Percentiles rank a stretch among this genome's conserved stretches.
These are phyloP conservation scores for Aspergillus hiratsukae DNA, from an alignment of 2,329 filamentous ascomycete species.

Conservation along the genomic window DNA sequence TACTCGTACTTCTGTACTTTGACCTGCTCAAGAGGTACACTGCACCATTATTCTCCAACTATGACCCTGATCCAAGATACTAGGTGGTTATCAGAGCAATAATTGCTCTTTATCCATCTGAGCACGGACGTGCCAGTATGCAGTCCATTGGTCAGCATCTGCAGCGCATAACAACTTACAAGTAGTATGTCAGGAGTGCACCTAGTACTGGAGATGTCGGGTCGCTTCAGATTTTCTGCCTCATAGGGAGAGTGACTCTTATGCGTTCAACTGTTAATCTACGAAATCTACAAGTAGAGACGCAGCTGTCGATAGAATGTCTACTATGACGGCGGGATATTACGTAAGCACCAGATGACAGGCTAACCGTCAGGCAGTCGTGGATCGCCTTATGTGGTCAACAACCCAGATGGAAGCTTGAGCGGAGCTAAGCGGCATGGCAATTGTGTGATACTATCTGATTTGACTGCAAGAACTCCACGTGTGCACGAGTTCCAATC, in stretches of 20 bases:
- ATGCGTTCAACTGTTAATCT: neutral
- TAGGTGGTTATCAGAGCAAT: no score
- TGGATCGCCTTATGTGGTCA: neutral
- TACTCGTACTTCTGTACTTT: no score
- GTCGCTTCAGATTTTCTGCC: neutral
- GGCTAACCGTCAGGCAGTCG: slow-evolving; percentile 9
- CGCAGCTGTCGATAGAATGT: neutral
- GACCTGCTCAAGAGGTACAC: neutral
- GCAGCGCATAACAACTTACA: neutral
- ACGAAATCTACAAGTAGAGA: neutral
- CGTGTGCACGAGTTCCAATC: slow-evolving; percentile 10
- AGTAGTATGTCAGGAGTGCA: neutral
- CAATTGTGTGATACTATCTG: neutral
- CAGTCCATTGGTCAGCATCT: neutral
- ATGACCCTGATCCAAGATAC: neutral
- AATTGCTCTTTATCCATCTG: neutral
- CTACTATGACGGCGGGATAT: neutral
- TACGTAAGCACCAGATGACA: slow-evolving; percentile 13
- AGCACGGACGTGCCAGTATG: neutral
- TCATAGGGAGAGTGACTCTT: neutral
- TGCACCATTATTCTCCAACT: neutral
- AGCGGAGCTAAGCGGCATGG: neutral
- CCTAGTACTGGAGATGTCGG: neutral
- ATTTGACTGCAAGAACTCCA: neutral
- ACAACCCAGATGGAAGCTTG: neutral